Conservation (phyloP, 768 basidiomycete species). For the Lactarius hengduanensis region DNA sequence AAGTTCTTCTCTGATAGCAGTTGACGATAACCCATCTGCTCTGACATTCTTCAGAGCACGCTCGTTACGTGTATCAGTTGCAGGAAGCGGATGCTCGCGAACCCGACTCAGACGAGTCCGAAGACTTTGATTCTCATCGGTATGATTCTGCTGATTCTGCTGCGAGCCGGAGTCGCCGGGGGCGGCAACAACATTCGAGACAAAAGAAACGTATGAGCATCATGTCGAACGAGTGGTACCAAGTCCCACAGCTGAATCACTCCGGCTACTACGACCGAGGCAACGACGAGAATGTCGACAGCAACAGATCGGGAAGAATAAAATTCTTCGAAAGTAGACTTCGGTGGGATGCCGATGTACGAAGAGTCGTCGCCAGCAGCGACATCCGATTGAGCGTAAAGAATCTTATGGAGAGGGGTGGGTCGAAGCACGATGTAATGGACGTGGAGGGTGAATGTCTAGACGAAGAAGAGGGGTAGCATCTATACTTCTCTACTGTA, state of each 20-base stretch:
- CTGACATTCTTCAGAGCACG: slow-evolving; percentile 49
- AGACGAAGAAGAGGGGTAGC: slow-evolving; percentile 25
- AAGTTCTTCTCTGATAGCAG: slow-evolving; percentile 36
- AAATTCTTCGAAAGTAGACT: slow-evolving; percentile 28
- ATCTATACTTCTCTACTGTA: background rate
- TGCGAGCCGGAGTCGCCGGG: slow-evolving; percentile 31
- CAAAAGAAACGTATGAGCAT: slow-evolving; percentile 65
- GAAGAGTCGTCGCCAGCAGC: slow-evolving; percentile 20
- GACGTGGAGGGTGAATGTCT: slow-evolving; percentile 27
- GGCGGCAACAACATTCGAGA: slow-evolving; percentile 34
- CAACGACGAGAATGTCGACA: slow-evolving; percentile 34
- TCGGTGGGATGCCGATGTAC: slow-evolving; percentile 27
- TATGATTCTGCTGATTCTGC: slow-evolving; percentile 45
- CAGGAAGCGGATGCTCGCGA: slow-evolving; percentile 33
- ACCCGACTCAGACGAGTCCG: slow-evolving; percentile 34
- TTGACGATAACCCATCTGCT: background rate
- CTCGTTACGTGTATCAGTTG: slow-evolving; percentile 52
- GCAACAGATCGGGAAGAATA: slow-evolving; percentile 5
- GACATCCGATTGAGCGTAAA: slow-evolving; percentile 27
- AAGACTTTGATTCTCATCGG: slow-evolving; percentile 32
- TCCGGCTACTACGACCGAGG: slow-evolving; percentile 43
- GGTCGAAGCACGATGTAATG: slow-evolving; percentile 23
- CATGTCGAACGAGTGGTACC: slow-evolving; percentile 57
- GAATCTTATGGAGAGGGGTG: slow-evolving; percentile 28
- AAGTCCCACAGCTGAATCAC: slow-evolving; percentile 47